Evolutionary conservation across 2,329 filamentous ascomycete species (phyloP).

Genomic region (Phialophora verrucosa): DNA sequence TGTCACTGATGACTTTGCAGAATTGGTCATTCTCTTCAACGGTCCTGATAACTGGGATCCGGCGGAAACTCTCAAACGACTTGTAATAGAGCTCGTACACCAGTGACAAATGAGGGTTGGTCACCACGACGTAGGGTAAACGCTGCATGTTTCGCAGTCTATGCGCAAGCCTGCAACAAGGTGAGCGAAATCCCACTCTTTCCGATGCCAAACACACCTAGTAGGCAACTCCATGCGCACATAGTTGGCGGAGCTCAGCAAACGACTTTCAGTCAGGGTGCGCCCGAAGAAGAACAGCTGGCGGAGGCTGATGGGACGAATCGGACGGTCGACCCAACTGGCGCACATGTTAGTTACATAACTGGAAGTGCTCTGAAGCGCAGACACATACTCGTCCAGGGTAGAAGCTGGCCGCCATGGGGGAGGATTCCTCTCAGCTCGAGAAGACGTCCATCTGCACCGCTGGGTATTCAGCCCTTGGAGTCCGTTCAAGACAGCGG

Average conservation of each 20-base stretch:
- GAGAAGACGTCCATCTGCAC: constrained; percentile 29
- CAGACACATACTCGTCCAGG: constrained; percentile 61
- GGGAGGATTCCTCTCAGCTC: constrained; percentile 49
- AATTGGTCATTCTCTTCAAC: constrained; percentile 88
- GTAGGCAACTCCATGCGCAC: constrained; percentile 92
- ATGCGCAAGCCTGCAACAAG: constrained; percentile 73
- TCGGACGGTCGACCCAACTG: constrained; percentile 92
- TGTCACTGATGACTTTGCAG: constrained; percentile 79
- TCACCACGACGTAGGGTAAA: constrained; percentile 91
- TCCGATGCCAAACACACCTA: constrained; percentile 56
- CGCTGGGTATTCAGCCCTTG: background rate
- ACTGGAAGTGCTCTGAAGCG: constrained; percentile 15
- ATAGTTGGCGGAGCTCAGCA: constrained; percentile 96
- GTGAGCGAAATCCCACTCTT: constrained; percentile 7
- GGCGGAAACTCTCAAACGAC: constrained; percentile 90
- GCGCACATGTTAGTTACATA: constrained; percentile 21
- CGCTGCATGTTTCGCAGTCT: constrained; percentile 97
- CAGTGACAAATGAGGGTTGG: constrained; percentile 90
- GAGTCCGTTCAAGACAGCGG: constrained; percentile 18
- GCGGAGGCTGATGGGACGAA: constrained; percentile 91
- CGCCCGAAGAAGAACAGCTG: constrained; percentile 98
- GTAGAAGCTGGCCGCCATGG: constrained; percentile 64
- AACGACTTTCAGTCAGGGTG: constrained; percentile 83
- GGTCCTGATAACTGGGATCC: constrained; percentile 79
- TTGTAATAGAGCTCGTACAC: constrained; percentile 97